Evolutionary conservation across 2,329 filamentous ascomycete genomes (phyloP).

Genomic region (Arthroderma sp.): DNA sequence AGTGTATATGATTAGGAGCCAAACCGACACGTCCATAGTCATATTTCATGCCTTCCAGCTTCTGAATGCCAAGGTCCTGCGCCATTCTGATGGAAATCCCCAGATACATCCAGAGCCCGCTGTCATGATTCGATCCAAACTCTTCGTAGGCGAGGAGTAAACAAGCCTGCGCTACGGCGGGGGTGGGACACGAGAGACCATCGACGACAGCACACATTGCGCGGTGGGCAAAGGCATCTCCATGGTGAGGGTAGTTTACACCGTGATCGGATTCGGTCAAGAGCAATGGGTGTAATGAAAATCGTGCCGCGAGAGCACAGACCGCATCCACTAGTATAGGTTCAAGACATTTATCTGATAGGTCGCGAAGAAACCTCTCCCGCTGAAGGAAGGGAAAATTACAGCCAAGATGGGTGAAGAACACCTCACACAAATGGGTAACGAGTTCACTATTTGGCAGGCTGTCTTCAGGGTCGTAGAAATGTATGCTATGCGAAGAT

Average conservation of each 20-base stretch:
- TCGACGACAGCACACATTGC: constrained; percentile 74
- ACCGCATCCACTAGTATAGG: constrained; percentile 77
- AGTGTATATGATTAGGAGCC: constrained; percentile 43
- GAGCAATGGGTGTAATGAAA: constrained; percentile 50
- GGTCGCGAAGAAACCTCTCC: constrained; percentile 57
- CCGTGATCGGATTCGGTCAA: constrained; percentile 25
- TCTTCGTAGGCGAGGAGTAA: constrained; percentile 77
- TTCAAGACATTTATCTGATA: constrained; percentile 69
- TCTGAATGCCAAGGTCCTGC: constrained; percentile 67
- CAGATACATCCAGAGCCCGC: constrained; percentile 86
- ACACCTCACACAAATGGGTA: constrained; percentile 61
- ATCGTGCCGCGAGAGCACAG: constrained; percentile 68
- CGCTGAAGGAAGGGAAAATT: constrained; percentile 73
- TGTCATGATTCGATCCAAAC: constrained; percentile 78
- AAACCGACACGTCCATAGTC: constrained; percentile 41
- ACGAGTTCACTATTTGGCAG: constrained; percentile 63
- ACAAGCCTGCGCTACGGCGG: constrained; percentile 72
- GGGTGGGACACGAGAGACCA: constrained; percentile 67
- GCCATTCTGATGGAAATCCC: constrained; percentile 77
- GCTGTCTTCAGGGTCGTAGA: constrained; percentile 62
- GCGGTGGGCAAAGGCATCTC: constrained; percentile 64
- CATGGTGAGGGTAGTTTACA: constrained; percentile 49
- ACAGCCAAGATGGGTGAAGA: constrained; percentile 70
- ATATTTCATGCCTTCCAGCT: constrained; percentile 57
- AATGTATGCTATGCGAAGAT: constrained; percentile 41